Evolutionary conservation across 2,329 filamentous ascomycete genomes (phyloP).

Genomic region (Dothistroma septosporum): DNA sequence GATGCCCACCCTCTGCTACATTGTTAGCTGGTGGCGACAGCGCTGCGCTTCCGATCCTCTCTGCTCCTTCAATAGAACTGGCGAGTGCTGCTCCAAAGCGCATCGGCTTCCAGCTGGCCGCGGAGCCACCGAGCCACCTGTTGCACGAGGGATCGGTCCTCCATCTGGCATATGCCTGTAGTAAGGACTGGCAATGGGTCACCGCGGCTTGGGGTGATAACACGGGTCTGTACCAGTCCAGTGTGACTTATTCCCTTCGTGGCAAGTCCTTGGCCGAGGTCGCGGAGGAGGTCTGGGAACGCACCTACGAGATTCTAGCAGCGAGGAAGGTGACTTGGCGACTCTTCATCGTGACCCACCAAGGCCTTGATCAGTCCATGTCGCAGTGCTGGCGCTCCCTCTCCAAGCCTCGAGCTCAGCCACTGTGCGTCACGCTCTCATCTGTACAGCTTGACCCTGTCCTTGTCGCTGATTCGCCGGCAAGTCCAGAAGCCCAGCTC

Average conservation of each 20-base stretch:
- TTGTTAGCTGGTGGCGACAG: constrained; percentile 27
- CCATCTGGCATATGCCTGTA: constrained; percentile 74
- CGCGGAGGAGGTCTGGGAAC: constrained; percentile 73
- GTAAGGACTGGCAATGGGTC: constrained; percentile 72
- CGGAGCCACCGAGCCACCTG: constrained; percentile 66
- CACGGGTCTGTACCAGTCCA: constrained; percentile 67
- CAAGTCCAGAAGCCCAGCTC: constrained; percentile 2
- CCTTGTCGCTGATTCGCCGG: constrained; percentile 21
- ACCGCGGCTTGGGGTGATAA: constrained; percentile 78
- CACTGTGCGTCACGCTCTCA: constrained; percentile 30
- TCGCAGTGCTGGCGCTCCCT: constrained; percentile 26
- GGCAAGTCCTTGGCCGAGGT: constrained; percentile 61
- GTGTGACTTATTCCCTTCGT: constrained; percentile 65
- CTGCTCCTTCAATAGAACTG: constrained; percentile 67
- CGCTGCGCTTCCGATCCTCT: constrained; percentile 45
- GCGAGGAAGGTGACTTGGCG: constrained; percentile 71
- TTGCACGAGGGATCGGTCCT: constrained; percentile 75
- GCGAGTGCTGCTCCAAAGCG: constrained; percentile 65
- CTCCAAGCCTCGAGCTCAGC: constrained; percentile 37
- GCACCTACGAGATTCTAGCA: constrained; percentile 65
- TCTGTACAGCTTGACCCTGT: constrained; percentile 19
- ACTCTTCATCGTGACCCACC: constrained; percentile 58
- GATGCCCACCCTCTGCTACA: constrained; percentile 52
- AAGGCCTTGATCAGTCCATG: constrained; percentile 13
- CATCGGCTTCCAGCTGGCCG: constrained; percentile 70